Conservation (phyloP, 2,329 filamentous ascomycete species). For the Zymoseptoria brevis region DNA sequence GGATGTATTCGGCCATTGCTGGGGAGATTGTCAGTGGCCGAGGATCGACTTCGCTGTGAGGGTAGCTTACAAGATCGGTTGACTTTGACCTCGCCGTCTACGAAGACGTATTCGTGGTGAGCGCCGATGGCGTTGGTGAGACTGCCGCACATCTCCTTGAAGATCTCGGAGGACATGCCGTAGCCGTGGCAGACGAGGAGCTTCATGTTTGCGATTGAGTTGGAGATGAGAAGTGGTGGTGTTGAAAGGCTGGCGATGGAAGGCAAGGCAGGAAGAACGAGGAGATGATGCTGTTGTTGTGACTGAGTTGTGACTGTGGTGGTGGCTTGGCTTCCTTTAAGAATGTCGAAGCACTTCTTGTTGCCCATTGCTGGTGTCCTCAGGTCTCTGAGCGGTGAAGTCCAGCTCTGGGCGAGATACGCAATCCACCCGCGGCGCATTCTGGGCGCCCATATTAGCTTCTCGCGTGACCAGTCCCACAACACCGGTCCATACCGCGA, state of each 20-base stretch:
- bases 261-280: background rate
- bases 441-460: background rate
- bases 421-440: background rate
- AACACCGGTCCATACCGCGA: background rate
- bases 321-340: background rate
- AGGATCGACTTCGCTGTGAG: background rate
- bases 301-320: background rate
- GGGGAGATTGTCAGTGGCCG: background rate
- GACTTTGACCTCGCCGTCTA: slow-evolving; percentile 3
- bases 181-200: slow-evolving; percentile 2
- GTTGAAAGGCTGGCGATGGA: background rate
- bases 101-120: slow-evolving; percentile 3
- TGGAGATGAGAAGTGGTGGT: background rate
- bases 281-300: background rate
- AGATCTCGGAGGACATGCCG: slow-evolving; percentile 3
- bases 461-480: background rate
- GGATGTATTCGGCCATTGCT: slow-evolving; percentile 4
- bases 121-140: background rate
- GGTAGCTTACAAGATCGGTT: slow-evolving; percentile 1
- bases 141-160: background rate
- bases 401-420: background rate
- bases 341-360: background rate
- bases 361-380: background rate
- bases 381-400: background rate
- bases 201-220: background rate